phyloP scores from a whole-genome alignment of 1,139 yeast species.

The Geotrichum cucujoidarum region DNA sequence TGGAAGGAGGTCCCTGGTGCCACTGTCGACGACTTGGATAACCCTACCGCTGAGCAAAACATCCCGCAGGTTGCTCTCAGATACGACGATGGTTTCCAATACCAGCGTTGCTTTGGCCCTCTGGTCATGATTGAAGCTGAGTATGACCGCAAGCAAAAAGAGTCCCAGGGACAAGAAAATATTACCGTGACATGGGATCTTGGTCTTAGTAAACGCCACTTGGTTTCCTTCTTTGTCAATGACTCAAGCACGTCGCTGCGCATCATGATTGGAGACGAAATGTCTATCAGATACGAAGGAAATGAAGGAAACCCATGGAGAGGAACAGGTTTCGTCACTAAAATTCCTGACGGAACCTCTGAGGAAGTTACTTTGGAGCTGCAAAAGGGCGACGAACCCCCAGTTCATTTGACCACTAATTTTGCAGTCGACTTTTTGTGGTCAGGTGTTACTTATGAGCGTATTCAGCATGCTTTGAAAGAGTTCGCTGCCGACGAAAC shows the following conservation, averaged over 20 bases:
- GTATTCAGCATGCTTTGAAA: constrained; percentile 78
- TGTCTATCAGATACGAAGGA: constrained; percentile 45
- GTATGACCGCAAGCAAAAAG: constrained; percentile 67
- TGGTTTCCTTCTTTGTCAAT: constrained; percentile 66
- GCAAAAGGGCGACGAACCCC: constrained; percentile 44
- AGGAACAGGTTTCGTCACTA: constrained; percentile 64
- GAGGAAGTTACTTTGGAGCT: constrained; percentile 76
- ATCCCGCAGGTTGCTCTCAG: constrained; percentile 68
- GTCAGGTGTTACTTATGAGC: constrained; percentile 77
- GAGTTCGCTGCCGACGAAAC: constrained; percentile 66
- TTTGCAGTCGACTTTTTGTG: constrained; percentile 87
- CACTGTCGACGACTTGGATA: constrained; percentile 50
- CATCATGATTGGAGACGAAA: constrained; percentile 84
- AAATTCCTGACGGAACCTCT: constrained; percentile 61
- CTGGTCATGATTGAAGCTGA: constrained; percentile 77
- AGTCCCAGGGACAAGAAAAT: constrained; percentile 72
- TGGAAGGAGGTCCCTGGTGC: constrained; percentile 75
- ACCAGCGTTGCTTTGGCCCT: constrained; percentile 83
- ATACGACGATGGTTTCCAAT: constrained; percentile 78
- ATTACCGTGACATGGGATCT: constrained; percentile 71
- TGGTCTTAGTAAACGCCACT: constrained; percentile 58
- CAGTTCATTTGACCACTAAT: constrained; percentile 58
- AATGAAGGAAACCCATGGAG: constrained; percentile 49
- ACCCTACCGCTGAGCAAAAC: constrained; percentile 53
- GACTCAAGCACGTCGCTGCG: constrained; percentile 63